phyloP scores from a whole-genome alignment of 495 filamentous ascomycete species.

The Trichocladium antarcticum region DNA sequence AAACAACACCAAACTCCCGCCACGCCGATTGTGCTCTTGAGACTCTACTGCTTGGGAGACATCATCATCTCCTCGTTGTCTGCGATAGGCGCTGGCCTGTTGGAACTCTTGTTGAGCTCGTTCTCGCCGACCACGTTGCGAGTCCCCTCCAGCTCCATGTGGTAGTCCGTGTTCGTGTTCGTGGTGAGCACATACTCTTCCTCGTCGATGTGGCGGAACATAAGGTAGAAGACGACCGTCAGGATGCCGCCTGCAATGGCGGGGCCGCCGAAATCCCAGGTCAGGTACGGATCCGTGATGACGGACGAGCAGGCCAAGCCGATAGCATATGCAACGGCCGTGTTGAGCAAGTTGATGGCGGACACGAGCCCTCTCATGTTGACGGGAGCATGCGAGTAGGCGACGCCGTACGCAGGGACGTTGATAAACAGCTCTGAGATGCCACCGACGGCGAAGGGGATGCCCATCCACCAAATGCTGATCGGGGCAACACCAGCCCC shows the following conservation, averaged over 20 bases:
- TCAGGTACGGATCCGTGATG: conserved; percentile 49
- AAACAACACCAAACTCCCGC: conserved; percentile 4
- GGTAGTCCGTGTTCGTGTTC: conserved; percentile 29
- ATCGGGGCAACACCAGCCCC: conserved; percentile 40
- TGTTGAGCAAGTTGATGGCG: conserved; percentile 52
- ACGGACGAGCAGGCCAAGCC: conserved; percentile 50
- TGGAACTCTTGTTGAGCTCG: conserved; percentile 29
- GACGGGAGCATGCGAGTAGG: conserved; percentile 57
- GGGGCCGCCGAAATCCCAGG: conserved; percentile 44
- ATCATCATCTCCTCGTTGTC: conserved; percentile 38
- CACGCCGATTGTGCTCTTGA: not conserved
- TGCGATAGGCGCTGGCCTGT: conserved; percentile 30
- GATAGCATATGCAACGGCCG: conserved; percentile 47
- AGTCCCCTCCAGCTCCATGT: conserved; percentile 27
- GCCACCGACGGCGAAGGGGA: conserved; percentile 45
- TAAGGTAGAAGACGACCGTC: conserved; percentile 39
- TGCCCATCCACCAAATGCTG: conserved; percentile 40
- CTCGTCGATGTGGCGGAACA: conserved; percentile 40
- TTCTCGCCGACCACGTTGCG: conserved; percentile 30
- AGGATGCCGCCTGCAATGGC: conserved; percentile 39
- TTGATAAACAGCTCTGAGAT: conserved; percentile 59
- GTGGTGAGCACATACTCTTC: conserved; percentile 35
- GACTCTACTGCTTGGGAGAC: conserved; percentile 30
- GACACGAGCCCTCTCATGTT: conserved; percentile 61
- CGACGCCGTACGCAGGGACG: conserved; percentile 61